These are phyloP conservation scores for Neopestalotiopsis clavispora DNA, from an alignment of 2,329 filamentous ascomycete species.

Conservation along the genomic window DNA sequence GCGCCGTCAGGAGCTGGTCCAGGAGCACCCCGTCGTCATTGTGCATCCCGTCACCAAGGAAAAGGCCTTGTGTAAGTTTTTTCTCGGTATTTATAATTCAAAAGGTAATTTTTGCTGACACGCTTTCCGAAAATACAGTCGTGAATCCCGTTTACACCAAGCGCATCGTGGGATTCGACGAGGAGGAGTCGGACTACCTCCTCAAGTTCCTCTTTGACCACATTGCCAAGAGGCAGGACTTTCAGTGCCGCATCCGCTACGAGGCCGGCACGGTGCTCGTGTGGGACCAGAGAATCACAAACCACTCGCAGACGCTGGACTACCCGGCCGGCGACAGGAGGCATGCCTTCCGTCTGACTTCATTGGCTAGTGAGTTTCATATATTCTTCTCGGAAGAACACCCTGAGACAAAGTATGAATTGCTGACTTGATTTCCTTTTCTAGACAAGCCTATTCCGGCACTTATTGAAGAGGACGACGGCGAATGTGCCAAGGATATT, in stretches of 20 bases:
- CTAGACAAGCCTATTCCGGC: slow-evolving; percentile 19
- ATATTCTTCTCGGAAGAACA: background rate
- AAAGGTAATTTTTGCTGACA: background rate
- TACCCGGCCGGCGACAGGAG: slow-evolving; percentile 6
- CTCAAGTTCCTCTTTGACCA: slow-evolving; percentile 73
- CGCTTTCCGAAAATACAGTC: background rate
- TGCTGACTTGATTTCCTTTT: background rate
- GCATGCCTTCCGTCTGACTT: slow-evolving; percentile 21
- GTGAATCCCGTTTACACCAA: slow-evolving; percentile 67
- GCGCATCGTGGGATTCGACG: slow-evolving; percentile 68
- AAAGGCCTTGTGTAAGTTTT: slow-evolving; percentile 62
- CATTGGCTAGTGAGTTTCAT: slow-evolving; percentile 15
- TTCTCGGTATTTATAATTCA: too few relatives aligned
- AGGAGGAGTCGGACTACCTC: slow-evolving; percentile 69
- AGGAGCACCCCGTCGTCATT: slow-evolving; percentile 67
- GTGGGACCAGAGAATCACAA: background rate
- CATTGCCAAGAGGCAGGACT: slow-evolving; percentile 48
- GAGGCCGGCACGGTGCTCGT: slow-evolving; percentile 5
- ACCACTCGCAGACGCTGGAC: slow-evolving; percentile 11
- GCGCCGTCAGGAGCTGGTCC: slow-evolving; percentile 63
- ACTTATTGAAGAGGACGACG: slow-evolving; percentile 26
- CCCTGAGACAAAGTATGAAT: background rate
- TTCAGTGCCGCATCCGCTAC: slow-evolving; percentile 7
- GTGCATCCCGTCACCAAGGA: slow-evolving; percentile 71
- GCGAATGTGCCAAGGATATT: slow-evolving; percentile 26